Evolutionary conservation across 1,284 basidiomycete species (phyloP).

Genomic region (Moesziomyces globuligerus): DNA sequence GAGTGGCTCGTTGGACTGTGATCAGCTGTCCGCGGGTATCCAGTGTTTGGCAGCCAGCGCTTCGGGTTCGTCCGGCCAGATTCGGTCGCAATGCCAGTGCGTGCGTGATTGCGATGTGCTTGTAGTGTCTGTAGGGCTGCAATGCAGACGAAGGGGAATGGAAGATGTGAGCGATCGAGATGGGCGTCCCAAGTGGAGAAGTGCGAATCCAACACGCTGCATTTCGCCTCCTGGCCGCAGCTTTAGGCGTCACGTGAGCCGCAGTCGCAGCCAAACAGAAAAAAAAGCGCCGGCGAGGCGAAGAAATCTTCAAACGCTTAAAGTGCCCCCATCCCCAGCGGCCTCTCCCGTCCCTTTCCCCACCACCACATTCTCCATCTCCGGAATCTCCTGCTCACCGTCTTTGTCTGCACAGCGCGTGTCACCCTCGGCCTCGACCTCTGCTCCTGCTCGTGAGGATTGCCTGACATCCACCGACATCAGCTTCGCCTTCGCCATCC

Average conservation of each 20-base stretch:
- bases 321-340: not conserved
- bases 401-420: no score
- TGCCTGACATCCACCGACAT: no score
- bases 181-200: constrained; percentile 29
- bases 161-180: constrained; percentile 1
- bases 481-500: not conserved
- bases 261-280: not conserved
- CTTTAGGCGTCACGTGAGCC: constrained; percentile 30
- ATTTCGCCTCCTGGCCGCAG: constrained; percentile 2
- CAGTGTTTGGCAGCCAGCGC: no score
- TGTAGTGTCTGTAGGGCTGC: not conserved
- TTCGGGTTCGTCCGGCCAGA: no score
- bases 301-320: constrained; percentile 6
- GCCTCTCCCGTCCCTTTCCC: not conserved
- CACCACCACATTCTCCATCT: no score
- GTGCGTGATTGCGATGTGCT: no score
- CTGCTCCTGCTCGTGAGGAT: no score
- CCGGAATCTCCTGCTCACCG: no score
- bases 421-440: no score
- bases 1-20: no score
- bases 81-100: no score
- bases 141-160: not conserved
- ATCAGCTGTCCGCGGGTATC: no score
- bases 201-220: constrained; percentile 3
- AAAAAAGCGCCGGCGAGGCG: not conserved